Conservation (phyloP, 768 basidiomycete species). For the Xerocomellus amylosporus region DNA sequence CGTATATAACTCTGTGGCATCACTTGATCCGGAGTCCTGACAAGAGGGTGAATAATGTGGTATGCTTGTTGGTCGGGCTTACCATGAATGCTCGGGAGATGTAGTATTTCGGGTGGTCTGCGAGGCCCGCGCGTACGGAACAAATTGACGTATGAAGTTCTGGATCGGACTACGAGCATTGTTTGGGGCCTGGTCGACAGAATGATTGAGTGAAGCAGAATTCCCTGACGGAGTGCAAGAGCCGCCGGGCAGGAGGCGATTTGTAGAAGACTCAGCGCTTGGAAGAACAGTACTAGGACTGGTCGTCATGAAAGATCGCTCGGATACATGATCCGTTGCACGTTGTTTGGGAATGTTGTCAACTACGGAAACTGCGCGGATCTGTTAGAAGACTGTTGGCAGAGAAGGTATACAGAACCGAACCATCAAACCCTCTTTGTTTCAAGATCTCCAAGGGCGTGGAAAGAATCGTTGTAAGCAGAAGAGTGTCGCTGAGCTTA, state of each 20-base stretch:
- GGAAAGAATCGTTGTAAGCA: slow-evolving; percentile 59
- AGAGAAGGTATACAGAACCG: background rate
- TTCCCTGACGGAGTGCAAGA: background rate
- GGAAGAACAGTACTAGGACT: slow-evolving; percentile 39
- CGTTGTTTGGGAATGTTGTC: slow-evolving; percentile 38
- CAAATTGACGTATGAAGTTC: background rate
- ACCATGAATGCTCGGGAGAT: background rate
- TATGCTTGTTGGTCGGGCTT: background rate
- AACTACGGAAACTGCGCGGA: slow-evolving; percentile 42
- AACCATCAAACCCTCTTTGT: background rate
- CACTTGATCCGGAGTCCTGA: background rate
- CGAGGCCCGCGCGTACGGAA: background rate
- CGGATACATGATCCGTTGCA: background rate
- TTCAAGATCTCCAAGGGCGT: slow-evolving; percentile 57
- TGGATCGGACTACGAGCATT: background rate
- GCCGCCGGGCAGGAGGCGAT: no score
- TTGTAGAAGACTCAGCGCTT: slow-evolving; percentile 28
- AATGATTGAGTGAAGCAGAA: background rate
- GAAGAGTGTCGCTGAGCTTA: slow-evolving; percentile 69
- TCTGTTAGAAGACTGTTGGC: background rate
- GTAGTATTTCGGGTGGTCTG: background rate
- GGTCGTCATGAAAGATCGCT: background rate
- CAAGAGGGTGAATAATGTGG: background rate
- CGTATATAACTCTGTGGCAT: background rate
- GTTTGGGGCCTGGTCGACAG: background rate